A percentile compares a stretch with the other conserved stretches of the same genome.
These are phyloP conservation scores for Passalora sequoiae DNA, from an alignment of 2,329 filamentous ascomycete species.

Conservation along the genomic window DNA sequence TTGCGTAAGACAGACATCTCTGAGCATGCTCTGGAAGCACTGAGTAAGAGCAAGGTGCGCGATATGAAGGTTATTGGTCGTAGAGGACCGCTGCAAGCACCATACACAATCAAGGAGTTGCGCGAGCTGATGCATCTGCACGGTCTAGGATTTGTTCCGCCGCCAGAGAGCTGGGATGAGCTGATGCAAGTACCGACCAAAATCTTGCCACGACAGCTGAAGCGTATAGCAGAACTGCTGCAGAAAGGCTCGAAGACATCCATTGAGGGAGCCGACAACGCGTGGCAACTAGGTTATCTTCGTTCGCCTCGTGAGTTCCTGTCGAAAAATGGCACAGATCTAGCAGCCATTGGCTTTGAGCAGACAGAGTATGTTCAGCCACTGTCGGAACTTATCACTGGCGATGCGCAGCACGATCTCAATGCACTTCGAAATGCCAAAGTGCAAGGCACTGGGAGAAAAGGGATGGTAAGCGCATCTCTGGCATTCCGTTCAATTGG, in stretches of 20 bases:
- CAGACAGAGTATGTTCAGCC: conserved; percentile 36
- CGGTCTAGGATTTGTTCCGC: conserved; percentile 63
- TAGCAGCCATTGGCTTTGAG: conserved; percentile 66
- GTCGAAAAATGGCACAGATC: conserved; percentile 43
- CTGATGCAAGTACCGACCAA: conserved; percentile 52
- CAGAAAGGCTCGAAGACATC: conserved; percentile 63
- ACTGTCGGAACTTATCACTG: conserved; percentile 18
- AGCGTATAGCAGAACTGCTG: conserved; percentile 74
- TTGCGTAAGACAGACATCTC: conserved; percentile 84
- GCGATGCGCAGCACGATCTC: conserved; percentile 26
- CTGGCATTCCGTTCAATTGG: conserved; percentile 91
- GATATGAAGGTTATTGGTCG: conserved; percentile 83
- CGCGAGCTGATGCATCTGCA: conserved; percentile 79
- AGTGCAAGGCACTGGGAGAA: conserved; percentile 30
- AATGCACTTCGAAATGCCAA: conserved; percentile 28
- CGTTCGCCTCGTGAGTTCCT: conserved; percentile 70
- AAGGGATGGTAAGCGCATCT: conserved; percentile 53
- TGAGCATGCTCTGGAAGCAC: conserved; percentile 68
- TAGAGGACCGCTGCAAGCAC: conserved; percentile 74
- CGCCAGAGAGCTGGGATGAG: conserved; percentile 31
- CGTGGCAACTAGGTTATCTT: conserved; percentile 82
- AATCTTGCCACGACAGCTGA: conserved; percentile 67
- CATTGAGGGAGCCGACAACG: conserved; percentile 51
- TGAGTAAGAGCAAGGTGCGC: conserved; percentile 68
- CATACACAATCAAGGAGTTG: conserved; percentile 92